Percentiles rank a stretch among this genome's conserved stretches.
Evolutionary conservation across 352 stramenopile species (phyloP).

Genomic region (Stramenopiles sp.): DNA sequence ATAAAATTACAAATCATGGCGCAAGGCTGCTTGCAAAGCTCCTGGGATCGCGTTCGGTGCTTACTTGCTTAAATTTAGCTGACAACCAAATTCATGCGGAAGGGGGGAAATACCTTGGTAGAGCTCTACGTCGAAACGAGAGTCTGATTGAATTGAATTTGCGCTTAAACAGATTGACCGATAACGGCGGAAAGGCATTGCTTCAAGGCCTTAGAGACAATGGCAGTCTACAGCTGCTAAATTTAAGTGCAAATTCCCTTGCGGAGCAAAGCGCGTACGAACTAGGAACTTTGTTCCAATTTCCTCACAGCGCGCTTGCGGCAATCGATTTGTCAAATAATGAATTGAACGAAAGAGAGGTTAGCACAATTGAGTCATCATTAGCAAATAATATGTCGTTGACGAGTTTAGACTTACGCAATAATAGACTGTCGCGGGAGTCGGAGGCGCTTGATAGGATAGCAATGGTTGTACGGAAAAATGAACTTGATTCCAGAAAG

Average conservation of each 20-base stretch:
- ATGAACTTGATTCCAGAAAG: neutral
- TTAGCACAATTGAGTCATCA: conserved; percentile 34
- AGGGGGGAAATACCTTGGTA: conserved; percentile 55
- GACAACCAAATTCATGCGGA: conserved; percentile 81
- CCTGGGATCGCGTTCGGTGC: conserved; percentile 43
- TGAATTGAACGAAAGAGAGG: conserved; percentile 38
- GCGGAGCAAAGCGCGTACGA: conserved; percentile 42
- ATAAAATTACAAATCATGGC: conserved; percentile 78
- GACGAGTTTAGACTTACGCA: conserved; percentile 44
- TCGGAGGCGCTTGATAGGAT: conserved; percentile 9
- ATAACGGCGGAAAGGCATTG: conserved; percentile 63
- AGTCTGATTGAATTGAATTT: conserved; percentile 65
- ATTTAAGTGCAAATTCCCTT: conserved; percentile 57
- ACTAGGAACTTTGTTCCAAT: conserved; percentile 43
- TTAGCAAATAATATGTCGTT: conserved; percentile 40
- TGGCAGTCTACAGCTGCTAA: conserved; percentile 40
- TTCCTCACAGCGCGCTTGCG: conserved; percentile 37
- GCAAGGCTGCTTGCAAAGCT: conserved; percentile 63
- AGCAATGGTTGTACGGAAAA: neutral
- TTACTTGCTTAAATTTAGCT: conserved; percentile 60
- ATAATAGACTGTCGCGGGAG: conserved; percentile 28
- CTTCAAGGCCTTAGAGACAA: conserved; percentile 54
- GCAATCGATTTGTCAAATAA: conserved; percentile 61
- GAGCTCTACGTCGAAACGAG: conserved; percentile 64
- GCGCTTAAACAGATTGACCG: conserved; percentile 63